Evolutionary conservation across 257 asterid genomes (phyloP).

Genomic region (Capsicum pubescens): DNA sequence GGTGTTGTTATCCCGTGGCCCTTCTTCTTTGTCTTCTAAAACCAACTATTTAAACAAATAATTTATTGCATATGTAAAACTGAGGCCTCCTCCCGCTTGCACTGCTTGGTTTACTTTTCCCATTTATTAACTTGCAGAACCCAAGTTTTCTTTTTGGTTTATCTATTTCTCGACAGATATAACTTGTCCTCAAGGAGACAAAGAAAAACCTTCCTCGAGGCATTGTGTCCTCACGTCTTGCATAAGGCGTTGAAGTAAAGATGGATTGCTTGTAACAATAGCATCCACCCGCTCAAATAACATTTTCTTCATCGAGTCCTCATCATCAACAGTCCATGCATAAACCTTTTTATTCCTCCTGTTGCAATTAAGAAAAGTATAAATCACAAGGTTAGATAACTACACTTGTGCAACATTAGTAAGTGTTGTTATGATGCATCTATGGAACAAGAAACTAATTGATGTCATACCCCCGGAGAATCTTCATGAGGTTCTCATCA

Average conservation of each 20-base stretch:
- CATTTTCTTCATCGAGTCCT: conserved; percentile 72
- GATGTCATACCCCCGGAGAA: conserved; percentile 69
- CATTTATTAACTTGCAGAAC: conserved; percentile 22
- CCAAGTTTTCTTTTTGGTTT: neutral
- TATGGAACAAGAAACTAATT: neutral
- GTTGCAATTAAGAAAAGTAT: conserved; percentile 33
- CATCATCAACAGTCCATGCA: conserved; percentile 92
- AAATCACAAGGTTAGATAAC: conserved; percentile 9
- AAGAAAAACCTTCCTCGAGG: conserved; percentile 70
- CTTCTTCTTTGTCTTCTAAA: neutral
- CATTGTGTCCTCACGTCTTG: conserved; percentile 61
- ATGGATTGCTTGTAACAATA: conserved; percentile 81
- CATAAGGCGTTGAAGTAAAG: conserved; percentile 75
- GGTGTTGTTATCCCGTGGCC: neutral
- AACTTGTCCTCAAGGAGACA: conserved; percentile 36
- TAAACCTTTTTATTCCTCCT: conserved; percentile 88
- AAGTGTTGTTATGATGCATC: conserved; percentile 12
- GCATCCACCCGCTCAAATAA: conserved; percentile 75
- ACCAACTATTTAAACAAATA: too few species aligned
- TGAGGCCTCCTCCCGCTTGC: neutral
- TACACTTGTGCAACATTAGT: neutral
- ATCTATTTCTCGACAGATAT: neutral
- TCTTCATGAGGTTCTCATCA: conserved; percentile 71
- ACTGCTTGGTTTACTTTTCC: neutral
- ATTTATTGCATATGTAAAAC: neutral